A percentile compares a stretch with the other conserved stretches of the same genome.
Conservation (phyloP, 768 basidiomycete species). For the Leccinum rimulosum region DNA sequence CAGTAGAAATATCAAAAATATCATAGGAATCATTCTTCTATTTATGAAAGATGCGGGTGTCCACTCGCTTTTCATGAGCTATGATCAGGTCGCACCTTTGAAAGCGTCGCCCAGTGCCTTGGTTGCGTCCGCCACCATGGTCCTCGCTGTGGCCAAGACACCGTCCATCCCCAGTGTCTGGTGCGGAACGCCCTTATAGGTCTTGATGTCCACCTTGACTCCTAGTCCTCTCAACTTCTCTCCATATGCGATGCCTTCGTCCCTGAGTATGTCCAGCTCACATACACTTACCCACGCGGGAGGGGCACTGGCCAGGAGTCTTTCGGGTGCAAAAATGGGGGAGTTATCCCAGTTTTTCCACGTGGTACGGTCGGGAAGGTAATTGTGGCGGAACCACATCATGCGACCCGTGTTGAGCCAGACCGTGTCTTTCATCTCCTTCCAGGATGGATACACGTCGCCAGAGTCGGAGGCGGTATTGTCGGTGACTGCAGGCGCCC, state of each 20-base stretch:
- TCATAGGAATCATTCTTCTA: constrained; percentile 16
- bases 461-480: constrained; percentile 54
- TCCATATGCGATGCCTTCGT: constrained; percentile 65
- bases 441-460: constrained; percentile 48
- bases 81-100: background rate
- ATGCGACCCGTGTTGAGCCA: constrained; percentile 62
- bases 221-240: constrained; percentile 53
- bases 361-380: constrained; percentile 60
- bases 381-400: constrained; percentile 69
- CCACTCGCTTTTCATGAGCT: background rate
- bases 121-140: constrained; percentile 21
- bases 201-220: constrained; percentile 49
- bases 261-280: constrained; percentile 64
- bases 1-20: constrained; percentile 24
- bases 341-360: constrained; percentile 67
- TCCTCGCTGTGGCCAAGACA: constrained; percentile 11
- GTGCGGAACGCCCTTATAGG: constrained; percentile 61
- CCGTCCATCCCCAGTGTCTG: constrained; percentile 73
- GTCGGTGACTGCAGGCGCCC: constrained; percentile 45
- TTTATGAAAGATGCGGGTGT: background rate
- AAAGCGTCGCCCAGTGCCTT: constrained; percentile 21
- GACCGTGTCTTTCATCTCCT: constrained; percentile 52
- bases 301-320: constrained; percentile 48
- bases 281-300: constrained; percentile 61
- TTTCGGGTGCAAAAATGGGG: constrained; percentile 64